These are phyloP conservation scores for Anacardium occidentale DNA, from an alignment of 345 rosid genomes.

Conservation along the genomic window DNA sequence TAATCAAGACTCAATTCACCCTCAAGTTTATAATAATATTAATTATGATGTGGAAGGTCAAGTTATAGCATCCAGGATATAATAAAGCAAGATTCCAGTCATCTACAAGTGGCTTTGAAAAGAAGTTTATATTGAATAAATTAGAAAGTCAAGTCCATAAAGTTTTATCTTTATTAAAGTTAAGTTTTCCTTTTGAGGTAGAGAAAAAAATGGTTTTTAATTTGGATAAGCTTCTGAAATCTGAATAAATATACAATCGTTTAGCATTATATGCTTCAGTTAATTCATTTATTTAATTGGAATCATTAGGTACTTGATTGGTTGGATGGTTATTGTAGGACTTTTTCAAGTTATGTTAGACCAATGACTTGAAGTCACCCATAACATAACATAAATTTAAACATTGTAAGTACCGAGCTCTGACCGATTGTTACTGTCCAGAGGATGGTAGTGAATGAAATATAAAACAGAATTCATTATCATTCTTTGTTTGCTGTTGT, in stretches of 20 bases:
- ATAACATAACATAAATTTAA: conserved; percentile 17
- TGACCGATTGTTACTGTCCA: not conserved
- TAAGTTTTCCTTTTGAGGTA: conserved; percentile 25
- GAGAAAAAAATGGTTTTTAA: conserved; percentile 19
- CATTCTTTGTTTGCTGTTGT: conserved; percentile 3
- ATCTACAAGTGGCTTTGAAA: conserved; percentile 12
- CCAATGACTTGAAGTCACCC: conserved; percentile 14
- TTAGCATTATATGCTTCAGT: conserved; percentile 18
- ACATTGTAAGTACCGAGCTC: conserved; percentile 12
- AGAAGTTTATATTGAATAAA: conserved; percentile 14
- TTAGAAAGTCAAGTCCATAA: conserved; percentile 19
- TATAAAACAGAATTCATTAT: not conserved
- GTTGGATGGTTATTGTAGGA: conserved; percentile 6
- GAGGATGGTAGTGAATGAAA: not conserved
- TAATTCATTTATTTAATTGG: not conserved
- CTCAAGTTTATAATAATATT: conserved; percentile 30
- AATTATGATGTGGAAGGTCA: conserved; percentile 25
- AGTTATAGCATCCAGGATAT: conserved; percentile 25
- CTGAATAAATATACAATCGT: conserved; percentile 7
- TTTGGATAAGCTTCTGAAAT: conserved; percentile 28
- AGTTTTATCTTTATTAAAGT: conserved; percentile 24
- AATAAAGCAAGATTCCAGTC: conserved; percentile 23
- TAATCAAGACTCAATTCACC: conserved; percentile 39
- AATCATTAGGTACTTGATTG: conserved; percentile 10
- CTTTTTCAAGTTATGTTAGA: conserved; percentile 15